Evolutionary conservation across 2,329 filamentous ascomycete species (phyloP), one percentile per base, ranked within the genome.

Genomic region (Mollisiaceae sp.): DNA sequence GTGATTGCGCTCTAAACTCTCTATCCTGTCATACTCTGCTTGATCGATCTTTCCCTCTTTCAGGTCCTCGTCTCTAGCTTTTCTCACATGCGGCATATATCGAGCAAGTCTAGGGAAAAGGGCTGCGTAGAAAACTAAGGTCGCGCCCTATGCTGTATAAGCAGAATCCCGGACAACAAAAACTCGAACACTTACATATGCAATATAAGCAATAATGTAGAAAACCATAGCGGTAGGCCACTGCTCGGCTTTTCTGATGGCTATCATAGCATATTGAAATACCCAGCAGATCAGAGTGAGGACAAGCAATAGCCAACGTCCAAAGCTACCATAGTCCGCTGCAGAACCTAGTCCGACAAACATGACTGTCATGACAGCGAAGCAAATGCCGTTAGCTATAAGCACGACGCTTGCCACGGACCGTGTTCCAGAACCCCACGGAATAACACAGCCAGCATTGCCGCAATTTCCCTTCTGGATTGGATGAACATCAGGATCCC

Each of bases 321-420:
- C 77, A 64, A 80, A 80, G 15, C 74, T 78, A 39, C 78, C 78
- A 67, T 80, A 80, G 63, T 80, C 79, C 20, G 79, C 79, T 8
- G 78, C 78, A 58, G 78, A 79, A 0, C 79, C 79, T 1, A 80
- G 69, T 70, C 75, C 77, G 8, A 80, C 74, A 45, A 80, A 80
- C n/a, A 80, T 77, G 2, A 80, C 69, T 0, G 78, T 79, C 78
- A 80, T 80, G 58, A 79, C 76, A 3, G 76, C 71, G 64, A 80
- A 80, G 57, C 78, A 79, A 54, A 80, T 74, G 9, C 79, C 78
- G 63, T 80, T 80, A 22, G 78, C 79, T 36, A 80, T 79, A 2
- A 80, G 67, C 2, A 80, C 73, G 9, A 80, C 75, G 5, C 78
- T 80, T 9, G 78, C 74, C 56, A 77, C 75, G 6, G 76, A 76